Evolutionary conservation across 2,329 filamentous ascomycete genomes (phyloP), one percentile per base, ranked within the genome.

Genomic region (Neopestalotiopsis clavispora): DNA sequence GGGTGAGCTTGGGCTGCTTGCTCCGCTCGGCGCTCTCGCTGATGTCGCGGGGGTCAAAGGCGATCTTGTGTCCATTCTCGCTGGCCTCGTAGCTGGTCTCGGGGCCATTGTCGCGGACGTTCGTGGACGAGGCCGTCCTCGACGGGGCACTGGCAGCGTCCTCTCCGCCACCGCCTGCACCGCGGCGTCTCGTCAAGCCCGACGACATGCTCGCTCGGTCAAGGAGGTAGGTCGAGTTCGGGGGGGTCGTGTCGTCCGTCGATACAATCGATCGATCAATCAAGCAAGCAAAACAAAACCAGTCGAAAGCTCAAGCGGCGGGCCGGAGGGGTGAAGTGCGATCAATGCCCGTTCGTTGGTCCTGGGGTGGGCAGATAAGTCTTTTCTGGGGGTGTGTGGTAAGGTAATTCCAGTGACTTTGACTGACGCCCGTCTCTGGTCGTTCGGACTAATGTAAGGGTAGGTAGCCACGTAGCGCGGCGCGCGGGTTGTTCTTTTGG

Each of bases 41-140:
- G 77, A 99, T 97, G 82, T 99, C 96, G 81, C 95, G 89, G 69
- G 96, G 96, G 81, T 99, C 96, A 81, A 94, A 99, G 69, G 95
- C 96, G 81, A 99, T 98, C 87, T 97, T 97, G 88, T 98, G 96
- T 74, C 96, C 96, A 84, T 98, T 98, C 83, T 97, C 95, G 80
- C 92, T 88, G 79, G 87, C 94, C 84, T 95, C 92, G 85, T 97
- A 98, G 77, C 92, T 95, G 70, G 96, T 98, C 83, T 91, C 90
- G 76, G 89, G 89, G 72, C 80, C 84, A 77, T 76, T 83, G 77
- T 89, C 87, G 77, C 82, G 83, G 77, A 82, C 79, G 78, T 87
- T 87, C 76, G 80, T 82, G 70, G 86, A 81, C 60, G 85, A 86
- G 76, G 89, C 85, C 84, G 89, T 82, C 76, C 86, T 84, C 84